phyloP scores from a whole-genome alignment of 2,329 filamentous ascomycete genomes.

The Pyricularia sp. region DNA sequence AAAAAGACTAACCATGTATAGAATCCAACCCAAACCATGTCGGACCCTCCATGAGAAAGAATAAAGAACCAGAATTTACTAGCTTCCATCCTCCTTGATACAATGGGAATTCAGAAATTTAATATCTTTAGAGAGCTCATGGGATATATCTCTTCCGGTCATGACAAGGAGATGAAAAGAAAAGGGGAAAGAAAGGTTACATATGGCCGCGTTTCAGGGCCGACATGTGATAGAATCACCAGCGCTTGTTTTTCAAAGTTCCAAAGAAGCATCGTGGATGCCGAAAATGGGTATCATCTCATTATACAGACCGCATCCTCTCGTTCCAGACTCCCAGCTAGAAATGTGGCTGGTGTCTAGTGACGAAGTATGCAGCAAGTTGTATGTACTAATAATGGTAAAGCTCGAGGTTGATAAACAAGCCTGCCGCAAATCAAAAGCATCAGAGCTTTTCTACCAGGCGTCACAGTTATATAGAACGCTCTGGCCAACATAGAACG shows the following conservation, averaged over 20 bases:
- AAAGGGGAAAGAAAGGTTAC: background rate
- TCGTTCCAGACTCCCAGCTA: background rate
- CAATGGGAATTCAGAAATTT: background rate
- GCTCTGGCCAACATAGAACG: background rate
- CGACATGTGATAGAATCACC: background rate
- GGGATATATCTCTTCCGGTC: background rate
- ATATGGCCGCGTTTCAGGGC: background rate
- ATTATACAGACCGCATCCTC: background rate
- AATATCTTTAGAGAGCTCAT: background rate
- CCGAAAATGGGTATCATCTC: background rate
- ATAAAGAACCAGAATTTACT: background rate
- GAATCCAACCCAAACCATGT: background rate
- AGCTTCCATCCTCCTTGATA: background rate
- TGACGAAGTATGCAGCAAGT: background rate
- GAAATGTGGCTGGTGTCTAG: background rate
- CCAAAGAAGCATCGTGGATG: background rate
- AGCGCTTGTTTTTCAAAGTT: background rate
- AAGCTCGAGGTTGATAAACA: background rate
- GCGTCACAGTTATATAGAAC: background rate
- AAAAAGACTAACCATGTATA: background rate
- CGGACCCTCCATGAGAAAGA: background rate
- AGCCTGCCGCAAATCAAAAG: background rate
- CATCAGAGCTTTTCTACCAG: background rate
- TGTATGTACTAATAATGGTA: background rate
- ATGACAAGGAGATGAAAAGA: background rate